Evolutionary conservation across 2,329 filamentous ascomycete species (phyloP), one percentile per base, ranked within the genome.

Genomic region (Trichoderma endophyticum): DNA sequence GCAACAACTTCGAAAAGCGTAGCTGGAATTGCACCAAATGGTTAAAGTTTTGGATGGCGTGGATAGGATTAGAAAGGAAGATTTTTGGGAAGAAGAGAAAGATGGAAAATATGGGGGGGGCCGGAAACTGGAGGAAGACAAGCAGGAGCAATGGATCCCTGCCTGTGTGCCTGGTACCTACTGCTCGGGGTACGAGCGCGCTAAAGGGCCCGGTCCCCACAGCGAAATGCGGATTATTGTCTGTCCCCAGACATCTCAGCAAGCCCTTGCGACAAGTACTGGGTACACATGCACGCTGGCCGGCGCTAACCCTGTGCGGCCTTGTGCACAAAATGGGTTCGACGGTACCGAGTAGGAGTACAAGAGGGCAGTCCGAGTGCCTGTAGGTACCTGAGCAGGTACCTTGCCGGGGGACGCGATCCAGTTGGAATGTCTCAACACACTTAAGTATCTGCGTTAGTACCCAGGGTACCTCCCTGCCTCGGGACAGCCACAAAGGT

Each of bases 11-110:
- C 78, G 76, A 83, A 83, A 84, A 83, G 79, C 83, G 84, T 85
- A 80, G 79, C 86, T 84, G 86, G 87, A 86, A 87, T 87, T 84
- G 87, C 82, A 84, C 87, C 87, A 88, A 68, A 71, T 70, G 74
- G 70, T 70, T 70, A 63, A 69, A 61, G 61, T 69, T 73, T 64
- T 68, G 60, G 68, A 67, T 63, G 61, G 73, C 71, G 73, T 71
- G 73, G 73, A 73, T 70, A 71, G 72, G 72, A 64, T 60, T 62
- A 69, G 66, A 69, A 57, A 34, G 30, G 26, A 65, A 62, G 56
- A 60, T 32, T 51, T 51, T 51, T 60, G 56, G 56, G 56, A 60
- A 36, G 18, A 51, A 64, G 43, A 34, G 51, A 65, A 63, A 62
- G 67, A 59, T 48, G 43, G 57, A 68, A 63, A 67, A 67, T 67